A percentile compares a stretch with the other conserved stretches of the same genome.
Conservation (phyloP, 1,284 basidiomycete species). For the Volvariella volvacea region DNA sequence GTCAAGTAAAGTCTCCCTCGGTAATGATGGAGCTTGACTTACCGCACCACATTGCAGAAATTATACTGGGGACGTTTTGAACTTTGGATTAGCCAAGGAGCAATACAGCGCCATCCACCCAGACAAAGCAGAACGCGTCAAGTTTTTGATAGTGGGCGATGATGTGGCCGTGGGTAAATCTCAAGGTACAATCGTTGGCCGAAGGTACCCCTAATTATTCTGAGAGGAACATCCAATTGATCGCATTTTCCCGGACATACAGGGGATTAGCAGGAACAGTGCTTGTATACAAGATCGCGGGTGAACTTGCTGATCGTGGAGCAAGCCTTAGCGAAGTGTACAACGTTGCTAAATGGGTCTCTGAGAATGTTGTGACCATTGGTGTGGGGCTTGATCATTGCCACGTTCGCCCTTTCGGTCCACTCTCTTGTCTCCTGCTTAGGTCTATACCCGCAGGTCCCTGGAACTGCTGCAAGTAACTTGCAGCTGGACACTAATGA, state of each 20-base stretch:
- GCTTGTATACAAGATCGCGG: conserved; percentile 89
- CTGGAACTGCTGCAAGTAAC: conserved; percentile 64
- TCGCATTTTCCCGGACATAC: neutral
- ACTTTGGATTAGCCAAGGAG: conserved; percentile 91
- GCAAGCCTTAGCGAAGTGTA: conserved; percentile 72
- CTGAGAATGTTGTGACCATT: conserved; percentile 69
- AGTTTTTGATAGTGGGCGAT: conserved; percentile 85
- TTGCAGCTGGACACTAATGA: conserved; percentile 59
- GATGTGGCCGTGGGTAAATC: conserved; percentile 83
- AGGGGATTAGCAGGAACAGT: conserved; percentile 88
- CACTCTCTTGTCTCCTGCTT: neutral
- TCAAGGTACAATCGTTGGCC: conserved; percentile 77
- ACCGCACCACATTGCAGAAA: conserved; percentile 39
- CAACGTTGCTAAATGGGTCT: conserved; percentile 60
- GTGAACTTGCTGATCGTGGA: conserved; percentile 73
- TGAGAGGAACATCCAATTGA: neutral
- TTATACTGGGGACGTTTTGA: conserved; percentile 87
- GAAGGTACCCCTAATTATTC: conserved; percentile 41
- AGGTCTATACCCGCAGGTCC: conserved; percentile 44
- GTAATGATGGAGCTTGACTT: neutral
- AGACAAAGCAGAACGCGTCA: conserved; percentile 59
- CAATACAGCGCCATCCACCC: conserved; percentile 71
- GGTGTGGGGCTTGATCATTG: conserved; percentile 92
- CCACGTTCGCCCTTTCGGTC: conserved; percentile 47
- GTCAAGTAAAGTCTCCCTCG: conserved; percentile 55